phyloP scores from a whole-genome alignment of 148 eudicot species.

The Nepenthes gracilis region DNA sequence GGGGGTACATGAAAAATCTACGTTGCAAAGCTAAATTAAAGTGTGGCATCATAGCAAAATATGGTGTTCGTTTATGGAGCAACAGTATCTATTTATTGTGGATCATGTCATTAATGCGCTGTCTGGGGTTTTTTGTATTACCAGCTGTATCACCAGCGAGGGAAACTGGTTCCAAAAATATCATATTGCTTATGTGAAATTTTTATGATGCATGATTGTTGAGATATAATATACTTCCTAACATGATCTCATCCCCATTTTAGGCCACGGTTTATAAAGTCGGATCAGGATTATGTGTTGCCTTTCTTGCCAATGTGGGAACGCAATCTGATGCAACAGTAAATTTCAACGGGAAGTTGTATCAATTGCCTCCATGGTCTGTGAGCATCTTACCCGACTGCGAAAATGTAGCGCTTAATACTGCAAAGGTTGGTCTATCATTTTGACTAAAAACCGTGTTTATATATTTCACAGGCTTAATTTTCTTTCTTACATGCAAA shows the following conservation, averaged over 20 bases:
- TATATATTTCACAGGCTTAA: background rate
- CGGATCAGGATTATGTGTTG: slow-evolving; percentile 63
- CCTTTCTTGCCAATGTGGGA: slow-evolving; percentile 73
- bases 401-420: slow-evolving; percentile 77
- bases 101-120: background rate
- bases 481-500: background rate
- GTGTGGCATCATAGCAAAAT: too few species aligned
- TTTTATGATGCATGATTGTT: too few species aligned
- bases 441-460: background rate
- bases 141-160: too few species aligned
- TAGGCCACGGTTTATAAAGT: slow-evolving; percentile 79
- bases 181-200: too few species aligned
- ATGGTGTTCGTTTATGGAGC: background rate
- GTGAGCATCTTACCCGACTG: slow-evolving; percentile 99
- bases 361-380: slow-evolving; percentile 88
- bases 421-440: slow-evolving; percentile 67
- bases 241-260: background rate
- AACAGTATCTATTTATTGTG: background rate
- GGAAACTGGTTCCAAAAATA: too few species aligned
- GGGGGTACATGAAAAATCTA: too few species aligned
- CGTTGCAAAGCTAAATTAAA: too few species aligned
- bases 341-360: slow-evolving; percentile 66
- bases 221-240: too few species aligned
- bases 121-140: too few species aligned
- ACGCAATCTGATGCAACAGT: slow-evolving; percentile 62